A percentile compares a stretch with the other conserved stretches of the same genome.
Evolutionary conservation across 2,329 filamentous ascomycete genomes (phyloP).

Genomic region (Cladosporium halotolerans): DNA sequence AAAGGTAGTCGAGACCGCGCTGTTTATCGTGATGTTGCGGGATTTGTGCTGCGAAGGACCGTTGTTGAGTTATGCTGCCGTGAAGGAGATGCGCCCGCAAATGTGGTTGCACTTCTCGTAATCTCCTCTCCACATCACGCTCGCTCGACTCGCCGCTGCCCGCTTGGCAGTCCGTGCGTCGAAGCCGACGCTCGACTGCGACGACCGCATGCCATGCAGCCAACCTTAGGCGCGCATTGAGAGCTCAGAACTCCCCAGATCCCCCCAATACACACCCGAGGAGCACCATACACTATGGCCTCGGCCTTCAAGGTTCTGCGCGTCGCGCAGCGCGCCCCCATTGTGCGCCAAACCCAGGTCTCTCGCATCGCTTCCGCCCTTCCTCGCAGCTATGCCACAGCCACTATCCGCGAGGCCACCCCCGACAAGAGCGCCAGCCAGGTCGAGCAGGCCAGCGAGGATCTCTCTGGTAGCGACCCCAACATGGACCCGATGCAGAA

Average conservation of each 20-base stretch:
- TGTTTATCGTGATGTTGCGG: conserved; percentile 25
- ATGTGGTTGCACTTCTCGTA: neutral
- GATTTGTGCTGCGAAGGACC: conserved; percentile 26
- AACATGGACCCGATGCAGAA: conserved; percentile 52
- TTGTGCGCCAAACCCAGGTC: conserved; percentile 19
- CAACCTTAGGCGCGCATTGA: conserved; percentile 8
- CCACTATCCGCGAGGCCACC: conserved; percentile 15
- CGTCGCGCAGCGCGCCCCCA: conserved; percentile 25
- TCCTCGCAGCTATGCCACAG: conserved; percentile 22
- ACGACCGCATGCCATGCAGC: neutral
- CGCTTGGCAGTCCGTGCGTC: neutral
- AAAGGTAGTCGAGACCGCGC: conserved; percentile 10
- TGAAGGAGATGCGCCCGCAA: conserved; percentile 11
- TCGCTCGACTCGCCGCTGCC: too few relatives aligned
- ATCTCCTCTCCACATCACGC: neutral
- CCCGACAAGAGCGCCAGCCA: conserved; percentile 21
- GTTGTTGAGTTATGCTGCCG: conserved; percentile 24
- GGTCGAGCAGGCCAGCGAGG: conserved; percentile 24
- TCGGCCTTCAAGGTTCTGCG: conserved; percentile 21
- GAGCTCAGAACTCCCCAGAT: neutral
- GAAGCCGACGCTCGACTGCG: conserved; percentile 8
- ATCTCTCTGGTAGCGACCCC: conserved; percentile 22
- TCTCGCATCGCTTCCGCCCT: conserved; percentile 19
- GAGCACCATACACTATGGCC: conserved; percentile 19
- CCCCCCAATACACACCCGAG: conserved; percentile 1